A percentile compares a stretch with the other conserved stretches of the same genome.
These are phyloP conservation scores for Hortaea sp. DNA, from an alignment of 2,329 filamentous ascomycete genomes.

Conservation along the genomic window DNA sequence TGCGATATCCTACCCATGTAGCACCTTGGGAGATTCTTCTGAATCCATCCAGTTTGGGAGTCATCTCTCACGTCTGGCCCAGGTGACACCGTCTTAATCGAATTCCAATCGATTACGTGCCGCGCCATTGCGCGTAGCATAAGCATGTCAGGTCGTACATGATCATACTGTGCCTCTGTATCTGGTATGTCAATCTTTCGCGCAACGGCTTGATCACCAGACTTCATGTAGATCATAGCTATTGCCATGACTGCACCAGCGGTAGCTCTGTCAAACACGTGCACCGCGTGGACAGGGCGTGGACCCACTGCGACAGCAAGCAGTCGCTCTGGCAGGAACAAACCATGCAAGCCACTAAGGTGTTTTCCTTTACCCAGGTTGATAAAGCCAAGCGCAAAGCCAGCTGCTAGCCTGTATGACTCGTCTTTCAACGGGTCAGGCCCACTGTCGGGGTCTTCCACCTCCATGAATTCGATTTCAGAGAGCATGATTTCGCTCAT, in stretches of 20 bases:
- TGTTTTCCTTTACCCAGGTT: constrained; percentile 88
- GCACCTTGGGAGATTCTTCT: constrained; percentile 57
- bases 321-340: constrained; percentile 83
- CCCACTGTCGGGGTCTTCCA: constrained; percentile 56
- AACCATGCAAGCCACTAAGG: constrained; percentile 80
- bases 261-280: constrained; percentile 84
- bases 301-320: constrained; percentile 76
- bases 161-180: constrained; percentile 84
- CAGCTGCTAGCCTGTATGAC: constrained; percentile 89
- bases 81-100: constrained; percentile 42
- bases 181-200: constrained; percentile 89
- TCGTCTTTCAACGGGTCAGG: constrained; percentile 81
- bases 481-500: constrained; percentile 99
- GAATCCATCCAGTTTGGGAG: constrained; percentile 52
- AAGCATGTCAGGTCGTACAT: constrained; percentile 86
- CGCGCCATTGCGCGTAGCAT: constrained; percentile 80
- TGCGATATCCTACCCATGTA: constrained; percentile 51
- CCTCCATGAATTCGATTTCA: constrained; percentile 81
- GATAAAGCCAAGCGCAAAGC: constrained; percentile 86
- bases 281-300: constrained; percentile 84
- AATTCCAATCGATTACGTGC: constrained; percentile 87
- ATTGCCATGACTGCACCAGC: constrained; percentile 88
- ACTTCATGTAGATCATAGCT: constrained; percentile 93
- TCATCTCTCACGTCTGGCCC: neutral
- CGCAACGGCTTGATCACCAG: constrained; percentile 75